Base-by-base conservation (phyloP, 768 basidiomycete genomes). In the Podaxis sp. region DNA sequence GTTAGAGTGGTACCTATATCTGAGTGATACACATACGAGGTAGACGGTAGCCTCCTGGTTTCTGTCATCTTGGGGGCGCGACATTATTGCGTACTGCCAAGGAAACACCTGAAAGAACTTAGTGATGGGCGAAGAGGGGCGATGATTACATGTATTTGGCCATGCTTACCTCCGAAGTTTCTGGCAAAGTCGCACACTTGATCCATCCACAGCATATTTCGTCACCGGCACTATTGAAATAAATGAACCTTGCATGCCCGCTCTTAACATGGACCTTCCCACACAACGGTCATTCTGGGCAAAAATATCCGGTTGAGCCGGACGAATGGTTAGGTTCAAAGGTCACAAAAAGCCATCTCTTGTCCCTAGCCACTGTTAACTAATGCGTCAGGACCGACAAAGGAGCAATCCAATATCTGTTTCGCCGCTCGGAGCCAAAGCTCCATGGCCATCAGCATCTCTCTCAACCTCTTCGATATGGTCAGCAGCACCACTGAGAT, bases 41-140 rank as follows among this genome's bases (percentile, higher is more conserved):
- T 95, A 95, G 2, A 94, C 92, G 0, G 93, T 95, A 2, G 93
- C 93, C 71, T 95, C 93, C 72, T 94, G 93, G 71, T 95, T 95
- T 68, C 92, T 84, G 76, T 95, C 93, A 74, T 94, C 92, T 73
- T 92, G 90, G 58, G 89, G 87, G 63, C 90, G 83, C 61, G 84
- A 86, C 84, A 86, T 86, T 44, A n/a, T 17, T 44, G 42, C 17
- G 42, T 44, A n/a, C 33, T 33, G 15, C n/a, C 42, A 44, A 44
- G 7, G 12, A 44, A 15, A 13, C 42, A 44, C 1, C 19, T 24
- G 53, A 33, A 33, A 53, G 54, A 19, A 24, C 42, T n/a, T 44
- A n/a, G n/a, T 15, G 42, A 13, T 55, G 19, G 19, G n/a, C 30
- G 54, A 33, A 17, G 9, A 5, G 38, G 9, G 28, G 3, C 24